Conservation (phyloP, 306 rosid species). For the Parietaria judaica region DNA sequence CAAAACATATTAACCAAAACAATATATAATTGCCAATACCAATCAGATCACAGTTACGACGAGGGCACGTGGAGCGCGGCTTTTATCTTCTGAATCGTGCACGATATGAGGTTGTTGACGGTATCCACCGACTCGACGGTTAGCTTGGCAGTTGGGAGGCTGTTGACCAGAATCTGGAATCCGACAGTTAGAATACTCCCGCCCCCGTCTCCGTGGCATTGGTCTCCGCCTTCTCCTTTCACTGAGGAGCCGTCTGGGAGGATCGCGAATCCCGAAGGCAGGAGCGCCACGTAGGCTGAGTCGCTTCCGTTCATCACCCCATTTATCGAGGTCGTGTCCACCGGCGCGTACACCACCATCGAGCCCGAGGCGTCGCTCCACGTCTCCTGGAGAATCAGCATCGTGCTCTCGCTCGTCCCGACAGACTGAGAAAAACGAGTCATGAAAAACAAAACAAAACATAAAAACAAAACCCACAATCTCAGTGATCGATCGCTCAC, state of each 20-base stretch:
- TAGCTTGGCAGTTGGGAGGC: constrained; percentile 39
- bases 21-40: constrained; percentile 10
- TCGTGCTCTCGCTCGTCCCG: constrained; percentile 33
- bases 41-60: neutral
- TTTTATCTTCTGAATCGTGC: constrained; percentile 65
- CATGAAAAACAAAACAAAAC: neutral
- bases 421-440: constrained; percentile 29
- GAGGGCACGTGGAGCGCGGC: constrained; percentile 41
- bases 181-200: constrained; percentile 67
- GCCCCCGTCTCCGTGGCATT: constrained; percentile 3
- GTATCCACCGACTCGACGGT: constrained; percentile 58
- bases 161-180: constrained; percentile 49
- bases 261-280: constrained; percentile 75
- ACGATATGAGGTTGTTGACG: constrained; percentile 39
- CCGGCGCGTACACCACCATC: constrained; percentile 61
- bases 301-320: constrained; percentile 58
- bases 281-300: constrained; percentile 45
- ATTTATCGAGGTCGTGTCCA: constrained; percentile 41
- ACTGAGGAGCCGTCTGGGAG: constrained; percentile 36
- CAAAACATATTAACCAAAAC: neutral
- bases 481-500: constrained; percentile 27
- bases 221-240: constrained; percentile 16
- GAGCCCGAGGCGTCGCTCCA: constrained; percentile 64
- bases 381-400: constrained; percentile 67
- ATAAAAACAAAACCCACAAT: neutral